These are phyloP conservation scores for Thelonectria olida DNA, from an alignment of 2,329 filamentous ascomycete species.

Conservation along the genomic window DNA sequence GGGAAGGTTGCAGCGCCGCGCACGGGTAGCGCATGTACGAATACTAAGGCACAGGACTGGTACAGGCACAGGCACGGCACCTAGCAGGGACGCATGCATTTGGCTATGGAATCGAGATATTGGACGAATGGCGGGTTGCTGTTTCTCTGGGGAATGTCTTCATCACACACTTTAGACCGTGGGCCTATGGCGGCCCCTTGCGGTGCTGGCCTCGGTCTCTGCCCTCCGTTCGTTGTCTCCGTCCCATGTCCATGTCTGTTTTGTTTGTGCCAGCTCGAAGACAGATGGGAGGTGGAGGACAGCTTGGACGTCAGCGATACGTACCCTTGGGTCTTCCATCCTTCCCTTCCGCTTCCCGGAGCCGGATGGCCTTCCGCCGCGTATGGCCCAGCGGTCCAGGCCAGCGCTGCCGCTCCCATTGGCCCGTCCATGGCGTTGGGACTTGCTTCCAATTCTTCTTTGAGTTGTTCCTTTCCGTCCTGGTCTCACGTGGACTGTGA, in stretches of 20 bases:
- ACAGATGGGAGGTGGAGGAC: background rate
- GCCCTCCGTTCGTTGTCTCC: background rate
- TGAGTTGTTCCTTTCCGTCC: conserved; percentile 5
- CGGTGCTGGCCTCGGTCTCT: background rate
- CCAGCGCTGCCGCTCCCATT: conserved; percentile 18
- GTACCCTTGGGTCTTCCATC: conserved; percentile 15
- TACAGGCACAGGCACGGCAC: too few species aligned
- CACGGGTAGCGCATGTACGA: background rate
- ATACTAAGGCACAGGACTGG: background rate
- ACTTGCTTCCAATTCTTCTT: background rate
- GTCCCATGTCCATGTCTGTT: background rate
- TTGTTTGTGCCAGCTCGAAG: background rate
- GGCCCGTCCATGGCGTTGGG: conserved; percentile 10
- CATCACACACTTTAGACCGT: background rate
- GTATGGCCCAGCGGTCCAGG: too few species aligned
- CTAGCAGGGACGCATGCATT: background rate
- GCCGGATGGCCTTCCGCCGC: background rate
- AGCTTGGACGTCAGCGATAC: conserved; percentile 26
- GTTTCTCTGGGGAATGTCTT: background rate
- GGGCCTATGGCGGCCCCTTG: too few species aligned
- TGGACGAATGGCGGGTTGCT: background rate
- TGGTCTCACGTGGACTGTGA: too few species aligned
- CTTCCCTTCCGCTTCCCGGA: conserved; percentile 4
- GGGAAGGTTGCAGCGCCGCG: background rate
- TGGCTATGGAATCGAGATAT: too few species aligned